These are phyloP conservation scores for Rhizophagus clarus DNA, from an alignment of 192 early-diverging fungal species.

Conservation along the genomic window DNA sequence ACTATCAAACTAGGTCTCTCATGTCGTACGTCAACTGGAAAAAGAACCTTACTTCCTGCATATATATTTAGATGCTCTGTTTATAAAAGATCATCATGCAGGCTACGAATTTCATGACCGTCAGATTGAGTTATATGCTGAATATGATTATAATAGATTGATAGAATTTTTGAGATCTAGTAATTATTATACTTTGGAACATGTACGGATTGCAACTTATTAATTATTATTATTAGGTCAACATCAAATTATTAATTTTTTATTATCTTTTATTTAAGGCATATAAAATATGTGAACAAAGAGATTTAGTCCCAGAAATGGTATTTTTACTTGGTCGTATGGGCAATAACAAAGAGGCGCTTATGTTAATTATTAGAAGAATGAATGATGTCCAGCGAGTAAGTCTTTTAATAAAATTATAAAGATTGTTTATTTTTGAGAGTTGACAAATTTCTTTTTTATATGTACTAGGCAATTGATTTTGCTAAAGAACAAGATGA, in stretches of 20 bases:
- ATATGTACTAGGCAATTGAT: slow-evolving; percentile 77
- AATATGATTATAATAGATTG: slow-evolving; percentile 75
- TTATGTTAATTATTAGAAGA: slow-evolving; percentile 91
- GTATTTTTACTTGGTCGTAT: slow-evolving; percentile 95
- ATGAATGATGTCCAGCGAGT: slow-evolving; percentile 87
- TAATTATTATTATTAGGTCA: background rate
- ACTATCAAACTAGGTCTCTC: slow-evolving; percentile 43
- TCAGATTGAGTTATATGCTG: slow-evolving; percentile 91
- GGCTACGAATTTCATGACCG: slow-evolving; percentile 74
- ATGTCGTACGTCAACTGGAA: slow-evolving; percentile 74
- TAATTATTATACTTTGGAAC: slow-evolving; percentile 75
- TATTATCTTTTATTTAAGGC: slow-evolving; percentile 49
- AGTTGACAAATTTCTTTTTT: background rate
- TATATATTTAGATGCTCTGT: slow-evolving; percentile 93
- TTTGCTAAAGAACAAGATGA: slow-evolving; percentile 99
- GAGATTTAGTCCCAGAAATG: slow-evolving; percentile 95
- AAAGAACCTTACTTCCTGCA: slow-evolving; percentile 66
- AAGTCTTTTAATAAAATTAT: slow-evolving; percentile 34
- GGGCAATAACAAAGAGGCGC: slow-evolving; percentile 92
- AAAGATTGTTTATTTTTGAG: background rate
- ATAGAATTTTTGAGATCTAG: slow-evolving; percentile 84
- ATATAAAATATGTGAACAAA: slow-evolving; percentile 79
- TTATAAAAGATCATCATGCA: slow-evolving; percentile 65
- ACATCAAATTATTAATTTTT: background rate
- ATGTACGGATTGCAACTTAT: slow-evolving; percentile 46